Evolutionary conservation across 1,284 basidiomycete species (phyloP).

Genomic region (Erythrobasidium hasegawianum): DNA sequence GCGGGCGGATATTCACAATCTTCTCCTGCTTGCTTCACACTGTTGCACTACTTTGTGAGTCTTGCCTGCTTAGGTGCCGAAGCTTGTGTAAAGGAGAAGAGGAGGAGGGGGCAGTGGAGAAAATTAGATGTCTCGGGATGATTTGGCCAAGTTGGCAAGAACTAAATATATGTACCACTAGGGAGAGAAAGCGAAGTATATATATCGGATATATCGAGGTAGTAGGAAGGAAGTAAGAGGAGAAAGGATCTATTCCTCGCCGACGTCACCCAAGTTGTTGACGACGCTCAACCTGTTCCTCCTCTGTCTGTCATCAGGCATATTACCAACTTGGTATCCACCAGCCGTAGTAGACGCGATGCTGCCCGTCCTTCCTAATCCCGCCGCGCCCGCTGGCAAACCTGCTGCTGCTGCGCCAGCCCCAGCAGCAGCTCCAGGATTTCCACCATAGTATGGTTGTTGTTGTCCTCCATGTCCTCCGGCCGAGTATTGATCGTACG

Average conservation of each 20-base stretch:
- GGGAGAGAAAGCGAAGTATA: too few species aligned
- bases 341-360: conserved; percentile 31
- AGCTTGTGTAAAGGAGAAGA: too few species aligned
- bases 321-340: conserved; percentile 28
- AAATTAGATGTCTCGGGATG: too few species aligned
- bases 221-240: neutral
- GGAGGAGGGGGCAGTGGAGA: too few species aligned
- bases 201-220: too few species aligned
- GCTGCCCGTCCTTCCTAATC: conserved; percentile 22
- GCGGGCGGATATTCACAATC: too few species aligned
- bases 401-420: conserved; percentile 8
- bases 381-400: conserved; percentile 3
- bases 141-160: too few species aligned
- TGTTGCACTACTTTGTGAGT: too few species aligned
- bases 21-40: too few species aligned
- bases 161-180: too few species aligned
- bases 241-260: conserved; percentile 10
- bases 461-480: neutral
- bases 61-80: too few species aligned
- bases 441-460: neutral
- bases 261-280: conserved; percentile 33
- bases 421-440: conserved; percentile 4
- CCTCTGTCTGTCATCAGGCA: conserved; percentile 22
- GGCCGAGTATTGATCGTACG: too few species aligned
- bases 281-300: conserved; percentile 27